Conservation (phyloP, 2,329 filamentous ascomycete genomes). For the Trichothecium sympodiale region DNA sequence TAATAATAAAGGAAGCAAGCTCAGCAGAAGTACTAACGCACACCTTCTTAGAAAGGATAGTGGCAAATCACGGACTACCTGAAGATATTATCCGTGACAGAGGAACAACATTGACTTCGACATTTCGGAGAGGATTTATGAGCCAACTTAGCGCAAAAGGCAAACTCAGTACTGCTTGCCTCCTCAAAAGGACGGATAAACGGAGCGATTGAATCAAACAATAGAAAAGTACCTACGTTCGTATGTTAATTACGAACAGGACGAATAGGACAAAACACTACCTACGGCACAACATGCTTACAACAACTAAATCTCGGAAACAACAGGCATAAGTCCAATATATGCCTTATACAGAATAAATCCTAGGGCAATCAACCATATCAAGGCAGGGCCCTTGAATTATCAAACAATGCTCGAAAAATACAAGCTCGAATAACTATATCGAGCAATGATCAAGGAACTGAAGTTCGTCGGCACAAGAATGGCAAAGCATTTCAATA, state of each 20-base stretch:
- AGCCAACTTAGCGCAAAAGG: constrained; percentile 2
- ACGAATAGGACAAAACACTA: constrained; percentile 3
- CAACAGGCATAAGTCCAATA: not conserved
- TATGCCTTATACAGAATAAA: not conserved
- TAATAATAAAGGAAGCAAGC: constrained; percentile 1
- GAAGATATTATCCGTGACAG: constrained; percentile 3
- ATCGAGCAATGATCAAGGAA: not conserved
- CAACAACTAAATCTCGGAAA: constrained; percentile 1
- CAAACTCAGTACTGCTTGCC: constrained; percentile 3
- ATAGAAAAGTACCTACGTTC: constrained; percentile 3
- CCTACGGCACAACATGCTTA: constrained; percentile 1
- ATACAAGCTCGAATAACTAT: not conserved
- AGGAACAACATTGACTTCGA: constrained; percentile 1
- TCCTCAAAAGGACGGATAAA: constrained; percentile 4
- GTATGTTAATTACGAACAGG: constrained; percentile 5
- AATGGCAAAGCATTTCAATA: not conserved
- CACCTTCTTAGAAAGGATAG: constrained; percentile 1
- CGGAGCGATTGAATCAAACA: constrained; percentile 1
- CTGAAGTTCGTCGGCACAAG: not conserved
- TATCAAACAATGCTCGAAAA: not conserved
- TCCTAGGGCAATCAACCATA: too few species aligned
- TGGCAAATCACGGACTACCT: constrained; percentile 1
- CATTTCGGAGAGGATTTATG: too few species aligned
- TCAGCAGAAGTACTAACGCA: constrained; percentile 1
- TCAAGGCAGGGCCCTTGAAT: not conserved